These are phyloP conservation scores for Tieghemiomyces parasiticus DNA, from an alignment of 192 early-diverging fungal species.

Conservation along the genomic window DNA sequence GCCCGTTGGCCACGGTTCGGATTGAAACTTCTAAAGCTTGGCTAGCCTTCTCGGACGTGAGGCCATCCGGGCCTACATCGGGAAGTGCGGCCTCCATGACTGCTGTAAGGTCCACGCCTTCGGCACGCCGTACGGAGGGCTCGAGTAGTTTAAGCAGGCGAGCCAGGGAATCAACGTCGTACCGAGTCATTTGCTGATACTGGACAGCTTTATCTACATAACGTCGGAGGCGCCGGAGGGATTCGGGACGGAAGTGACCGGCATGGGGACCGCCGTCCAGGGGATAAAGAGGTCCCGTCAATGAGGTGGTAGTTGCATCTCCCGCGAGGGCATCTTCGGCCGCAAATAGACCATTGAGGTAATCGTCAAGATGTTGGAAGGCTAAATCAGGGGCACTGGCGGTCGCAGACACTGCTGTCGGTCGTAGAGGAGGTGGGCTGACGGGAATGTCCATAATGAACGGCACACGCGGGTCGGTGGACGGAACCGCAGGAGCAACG, in stretches of 20 bases:
- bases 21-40: neutral
- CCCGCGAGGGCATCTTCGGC: slow-evolving; percentile 1
- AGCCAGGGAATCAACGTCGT: neutral
- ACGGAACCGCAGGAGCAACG: too few species aligned
- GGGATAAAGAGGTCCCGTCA: too few species aligned
- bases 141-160: slow-evolving; percentile 6
- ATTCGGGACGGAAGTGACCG: neutral
- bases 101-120: neutral
- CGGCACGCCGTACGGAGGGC: neutral
- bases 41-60: neutral
- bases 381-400: neutral
- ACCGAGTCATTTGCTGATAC: slow-evolving; percentile 1
- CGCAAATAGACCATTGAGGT: neutral
- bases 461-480: too few species aligned
- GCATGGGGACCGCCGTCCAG: neutral
- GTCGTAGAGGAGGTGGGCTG: neutral
- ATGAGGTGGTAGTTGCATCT: neutral
- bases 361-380: neutral
- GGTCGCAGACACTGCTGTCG: neutral
- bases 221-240: neutral
- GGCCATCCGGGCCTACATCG: too few species aligned
- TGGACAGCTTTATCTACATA: neutral
- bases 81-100: too few species aligned
- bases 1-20: neutral
- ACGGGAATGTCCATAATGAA: neutral